phyloP scores from a whole-genome alignment of 768 basidiomycete species.

The Cubamyces sp. region DNA sequence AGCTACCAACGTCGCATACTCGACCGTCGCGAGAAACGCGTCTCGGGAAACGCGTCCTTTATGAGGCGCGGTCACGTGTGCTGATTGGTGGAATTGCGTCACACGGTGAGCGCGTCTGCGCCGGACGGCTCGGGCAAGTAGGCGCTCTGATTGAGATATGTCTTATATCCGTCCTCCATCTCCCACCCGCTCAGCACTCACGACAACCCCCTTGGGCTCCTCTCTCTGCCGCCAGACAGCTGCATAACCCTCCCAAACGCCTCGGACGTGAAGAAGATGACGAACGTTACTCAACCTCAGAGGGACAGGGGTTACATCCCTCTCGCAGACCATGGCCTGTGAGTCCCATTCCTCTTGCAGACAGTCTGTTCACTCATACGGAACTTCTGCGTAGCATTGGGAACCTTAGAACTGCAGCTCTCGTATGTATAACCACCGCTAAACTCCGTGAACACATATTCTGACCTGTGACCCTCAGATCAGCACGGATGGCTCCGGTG shows the following conservation, averaged over 20 bases:
- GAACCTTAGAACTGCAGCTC: constrained; percentile 80
- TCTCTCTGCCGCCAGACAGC: background rate
- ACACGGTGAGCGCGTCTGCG: constrained; percentile 15
- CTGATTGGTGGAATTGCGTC: background rate
- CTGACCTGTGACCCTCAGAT: constrained; percentile 41
- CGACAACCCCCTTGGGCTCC: background rate
- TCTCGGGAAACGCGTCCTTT: background rate
- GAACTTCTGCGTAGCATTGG: constrained; percentile 60
- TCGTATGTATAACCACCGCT: constrained; percentile 43
- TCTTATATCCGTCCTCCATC: constrained; percentile 4
- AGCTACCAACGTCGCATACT: too few relatives aligned
- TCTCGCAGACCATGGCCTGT: constrained; percentile 83
- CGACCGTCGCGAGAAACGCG: constrained; percentile 1
- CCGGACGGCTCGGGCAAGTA: background rate
- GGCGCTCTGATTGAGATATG: background rate
- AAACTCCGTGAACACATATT: background rate
- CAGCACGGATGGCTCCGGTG: constrained; percentile 83
- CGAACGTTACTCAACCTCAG: constrained; percentile 59
- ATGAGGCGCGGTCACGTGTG: constrained; percentile 17
- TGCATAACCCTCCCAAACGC: background rate
- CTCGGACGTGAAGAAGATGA: constrained; percentile 24
- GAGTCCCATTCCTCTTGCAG: constrained; percentile 34
- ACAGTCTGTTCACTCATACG: background rate
- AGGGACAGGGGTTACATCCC: constrained; percentile 68
- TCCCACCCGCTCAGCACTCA: background rate